These are phyloP conservation scores for Penicillium ochrochloron DNA, from an alignment of 495 filamentous ascomycete genomes.

Conservation along the genomic window DNA sequence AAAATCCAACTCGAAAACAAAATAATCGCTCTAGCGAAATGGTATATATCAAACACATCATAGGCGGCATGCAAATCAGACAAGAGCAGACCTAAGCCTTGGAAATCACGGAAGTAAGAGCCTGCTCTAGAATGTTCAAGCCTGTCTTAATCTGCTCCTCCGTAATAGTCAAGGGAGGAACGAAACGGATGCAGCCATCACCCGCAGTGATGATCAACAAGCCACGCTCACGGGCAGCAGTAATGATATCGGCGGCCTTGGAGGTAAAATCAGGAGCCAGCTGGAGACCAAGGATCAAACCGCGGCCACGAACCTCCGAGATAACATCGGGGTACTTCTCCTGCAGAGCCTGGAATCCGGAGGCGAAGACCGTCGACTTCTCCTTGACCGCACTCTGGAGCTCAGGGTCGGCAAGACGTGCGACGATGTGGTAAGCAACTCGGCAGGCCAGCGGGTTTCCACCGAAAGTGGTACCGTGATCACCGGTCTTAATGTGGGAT, in stretches of 20 bases:
- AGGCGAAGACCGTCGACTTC: slow-evolving; percentile 67
- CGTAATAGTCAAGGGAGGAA: slow-evolving; percentile 78
- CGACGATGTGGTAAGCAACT: slow-evolving; percentile 81
- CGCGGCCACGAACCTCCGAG: slow-evolving; percentile 78
- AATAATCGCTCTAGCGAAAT: slow-evolving; percentile 23
- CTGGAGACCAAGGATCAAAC: slow-evolving; percentile 86
- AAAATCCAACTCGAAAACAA: slow-evolving; percentile 6
- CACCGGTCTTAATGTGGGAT: slow-evolving; percentile 84
- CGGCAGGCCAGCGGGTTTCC: slow-evolving; percentile 90
- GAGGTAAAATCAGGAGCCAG: slow-evolving; percentile 68
- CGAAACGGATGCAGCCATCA: slow-evolving; percentile 84
- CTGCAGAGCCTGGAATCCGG: slow-evolving; percentile 65
- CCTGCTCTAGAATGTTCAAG: slow-evolving; percentile 74
- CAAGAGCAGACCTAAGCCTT: slow-evolving; percentile 21
- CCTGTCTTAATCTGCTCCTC: slow-evolving; percentile 77
- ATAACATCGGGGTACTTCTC: slow-evolving; percentile 72
- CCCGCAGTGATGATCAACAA: slow-evolving; percentile 91
- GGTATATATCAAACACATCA: slow-evolving; percentile 33
- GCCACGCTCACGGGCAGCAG: slow-evolving; percentile 84
- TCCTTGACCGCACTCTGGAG: slow-evolving; percentile 66
- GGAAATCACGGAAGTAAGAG: slow-evolving; percentile 61
- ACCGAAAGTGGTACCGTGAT: slow-evolving; percentile 97
- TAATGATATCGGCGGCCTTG: slow-evolving; percentile 64
- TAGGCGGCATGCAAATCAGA: slow-evolving; percentile 23
- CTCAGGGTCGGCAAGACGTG: slow-evolving; percentile 65